Conservation (phyloP, 1,139 yeast species). For the Meyerozyma athensensis region DNA sequence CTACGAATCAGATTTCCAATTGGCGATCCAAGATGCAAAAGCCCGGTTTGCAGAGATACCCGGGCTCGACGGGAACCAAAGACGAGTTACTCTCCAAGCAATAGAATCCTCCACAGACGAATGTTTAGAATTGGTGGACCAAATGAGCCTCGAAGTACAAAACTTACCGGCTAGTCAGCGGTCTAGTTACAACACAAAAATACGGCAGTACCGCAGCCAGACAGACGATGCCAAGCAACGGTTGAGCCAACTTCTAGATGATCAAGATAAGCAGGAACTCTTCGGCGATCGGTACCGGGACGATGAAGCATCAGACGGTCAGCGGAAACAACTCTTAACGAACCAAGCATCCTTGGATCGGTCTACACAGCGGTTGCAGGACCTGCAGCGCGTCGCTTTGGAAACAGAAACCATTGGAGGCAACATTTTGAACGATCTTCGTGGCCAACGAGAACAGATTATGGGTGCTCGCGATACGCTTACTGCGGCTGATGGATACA, state of each 20-base stretch:
- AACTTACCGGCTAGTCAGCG: constrained; percentile 70
- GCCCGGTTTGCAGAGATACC: constrained; percentile 59
- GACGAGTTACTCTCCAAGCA: constrained; percentile 50
- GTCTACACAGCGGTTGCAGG: constrained; percentile 76
- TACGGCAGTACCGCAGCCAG: constrained; percentile 63
- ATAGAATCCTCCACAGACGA: constrained; percentile 72
- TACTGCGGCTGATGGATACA: constrained; percentile 87
- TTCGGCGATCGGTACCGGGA: constrained; percentile 55
- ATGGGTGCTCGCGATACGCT: constrained; percentile 78
- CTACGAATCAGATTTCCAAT: constrained; percentile 71
- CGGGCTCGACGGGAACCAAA: constrained; percentile 44
- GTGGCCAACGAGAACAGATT: constrained; percentile 93
- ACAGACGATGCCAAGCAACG: constrained; percentile 53
- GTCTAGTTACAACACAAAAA: constrained; percentile 62
- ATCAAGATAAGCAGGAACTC: constrained; percentile 60
- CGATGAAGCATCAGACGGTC: constrained; percentile 48
- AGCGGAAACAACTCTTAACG: constrained; percentile 74
- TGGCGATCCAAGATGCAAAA: constrained; percentile 66
- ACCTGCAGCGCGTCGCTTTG: constrained; percentile 83
- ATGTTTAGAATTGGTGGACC: constrained; percentile 73
- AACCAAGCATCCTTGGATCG: constrained; percentile 82
- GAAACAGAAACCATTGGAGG: constrained; percentile 94
- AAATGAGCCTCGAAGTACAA: constrained; percentile 76
- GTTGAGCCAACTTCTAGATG: constrained; percentile 50
- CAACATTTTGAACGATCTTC: constrained; percentile 77